Evolutionary conservation across 495 filamentous ascomycete species (phyloP).

Genomic region (Oidiodendron maius): DNA sequence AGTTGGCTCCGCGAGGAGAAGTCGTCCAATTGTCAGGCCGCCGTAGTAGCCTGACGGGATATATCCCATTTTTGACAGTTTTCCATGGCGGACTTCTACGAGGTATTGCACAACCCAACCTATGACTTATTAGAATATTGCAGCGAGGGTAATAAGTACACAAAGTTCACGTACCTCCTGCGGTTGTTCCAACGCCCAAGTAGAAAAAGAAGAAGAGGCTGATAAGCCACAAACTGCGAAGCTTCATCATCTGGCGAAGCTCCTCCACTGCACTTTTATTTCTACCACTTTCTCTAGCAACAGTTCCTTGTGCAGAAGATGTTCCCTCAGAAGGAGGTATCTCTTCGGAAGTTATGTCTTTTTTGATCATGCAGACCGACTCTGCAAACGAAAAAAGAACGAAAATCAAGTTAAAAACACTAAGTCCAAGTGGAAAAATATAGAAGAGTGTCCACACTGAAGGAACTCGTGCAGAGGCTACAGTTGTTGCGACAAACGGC

Average conservation of each 20-base stretch:
- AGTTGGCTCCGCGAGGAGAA: slow-evolving; percentile 48
- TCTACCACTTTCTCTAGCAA: neutral
- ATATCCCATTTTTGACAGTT: slow-evolving; percentile 56
- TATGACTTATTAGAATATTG: slow-evolving; percentile 14
- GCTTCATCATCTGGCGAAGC: slow-evolving; percentile 24
- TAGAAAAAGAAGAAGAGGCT: slow-evolving; percentile 46
- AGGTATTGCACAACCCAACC: slow-evolving; percentile 67
- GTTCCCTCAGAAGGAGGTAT: neutral
- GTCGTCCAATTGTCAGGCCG: slow-evolving; percentile 47
- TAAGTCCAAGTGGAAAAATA: slow-evolving; percentile 34
- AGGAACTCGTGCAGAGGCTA: slow-evolving; percentile 27
- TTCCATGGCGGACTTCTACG: slow-evolving; percentile 56
- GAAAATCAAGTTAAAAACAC: slow-evolving; percentile 31
- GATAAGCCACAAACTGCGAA: slow-evolving; percentile 37
- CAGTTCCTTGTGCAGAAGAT: no score
- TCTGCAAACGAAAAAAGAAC: slow-evolving; percentile 32
- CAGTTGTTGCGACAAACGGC: slow-evolving; percentile 43
- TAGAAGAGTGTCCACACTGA: slow-evolving; percentile 39
- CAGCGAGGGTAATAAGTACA: neutral
- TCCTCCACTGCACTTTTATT: slow-evolving; percentile 23
- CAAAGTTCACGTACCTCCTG: slow-evolving; percentile 29
- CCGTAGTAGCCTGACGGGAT: slow-evolving; percentile 66
- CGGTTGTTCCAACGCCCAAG: slow-evolving; percentile 37
- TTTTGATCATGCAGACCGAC: slow-evolving; percentile 22
- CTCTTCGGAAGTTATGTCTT: slow-evolving; percentile 10